A percentile compares a stretch with the other conserved stretches of the same genome.
phyloP scores from a whole-genome alignment of 2,329 filamentous ascomycete species.

The Claviceps spartinae region DNA sequence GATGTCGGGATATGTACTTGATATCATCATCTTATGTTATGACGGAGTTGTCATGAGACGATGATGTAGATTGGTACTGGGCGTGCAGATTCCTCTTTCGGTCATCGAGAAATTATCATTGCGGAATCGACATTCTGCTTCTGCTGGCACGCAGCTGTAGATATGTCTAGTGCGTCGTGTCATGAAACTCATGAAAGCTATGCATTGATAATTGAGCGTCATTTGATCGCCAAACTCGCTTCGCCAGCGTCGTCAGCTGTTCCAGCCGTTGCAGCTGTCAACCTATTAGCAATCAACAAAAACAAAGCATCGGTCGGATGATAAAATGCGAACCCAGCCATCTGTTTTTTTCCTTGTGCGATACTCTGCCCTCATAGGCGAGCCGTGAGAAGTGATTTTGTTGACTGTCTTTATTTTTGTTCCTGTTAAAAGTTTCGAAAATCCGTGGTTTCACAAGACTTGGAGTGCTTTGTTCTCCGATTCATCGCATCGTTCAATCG shows the following conservation, averaged over 20 bases:
- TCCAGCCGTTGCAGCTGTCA: constrained; percentile 2
- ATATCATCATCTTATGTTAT: neutral
- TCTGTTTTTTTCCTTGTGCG: neutral
- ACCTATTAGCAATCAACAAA: neutral
- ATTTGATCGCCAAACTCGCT: neutral
- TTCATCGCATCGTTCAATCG: neutral
- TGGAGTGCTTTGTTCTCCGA: neutral
- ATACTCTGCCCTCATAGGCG: neutral
- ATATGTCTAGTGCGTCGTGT: neutral
- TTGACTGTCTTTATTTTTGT: neutral
- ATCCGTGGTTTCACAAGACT: neutral
- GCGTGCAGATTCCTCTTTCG: too few species aligned
- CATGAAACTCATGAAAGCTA: neutral
- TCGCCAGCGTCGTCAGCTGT: constrained; percentile 1
- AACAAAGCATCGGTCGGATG: neutral
- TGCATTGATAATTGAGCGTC: neutral
- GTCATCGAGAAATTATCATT: too few species aligned
- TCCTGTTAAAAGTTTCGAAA: neutral
- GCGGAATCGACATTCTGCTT: neutral
- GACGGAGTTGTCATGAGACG: neutral
- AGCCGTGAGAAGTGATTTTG: neutral
- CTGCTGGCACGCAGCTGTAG: neutral
- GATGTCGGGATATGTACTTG: neutral
- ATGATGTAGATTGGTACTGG: neutral
- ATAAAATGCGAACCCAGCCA: neutral